Evolutionary conservation across 23 red algal genomes (phyloP).

Genomic region (Gracilaria vermiculophylla): DNA sequence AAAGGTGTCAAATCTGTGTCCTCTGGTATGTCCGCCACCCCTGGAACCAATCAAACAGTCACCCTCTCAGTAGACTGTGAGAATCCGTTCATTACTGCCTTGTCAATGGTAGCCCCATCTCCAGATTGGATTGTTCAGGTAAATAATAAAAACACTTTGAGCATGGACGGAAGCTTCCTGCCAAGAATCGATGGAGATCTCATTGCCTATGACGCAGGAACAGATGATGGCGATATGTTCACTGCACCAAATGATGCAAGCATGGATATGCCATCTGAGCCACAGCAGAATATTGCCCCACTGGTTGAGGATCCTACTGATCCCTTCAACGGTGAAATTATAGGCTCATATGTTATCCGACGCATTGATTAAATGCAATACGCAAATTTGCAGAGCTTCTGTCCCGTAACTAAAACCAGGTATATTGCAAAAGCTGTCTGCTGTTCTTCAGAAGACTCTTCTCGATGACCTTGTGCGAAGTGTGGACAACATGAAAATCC

Average conservation of each 20-base stretch:
- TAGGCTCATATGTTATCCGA: slow-evolving; percentile 13
- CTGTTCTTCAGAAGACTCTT: too few relatives aligned
- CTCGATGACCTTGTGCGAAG: too few relatives aligned
- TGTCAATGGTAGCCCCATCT: slow-evolving; percentile 41
- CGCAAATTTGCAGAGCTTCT: too few relatives aligned
- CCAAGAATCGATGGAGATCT: slow-evolving; percentile 3
- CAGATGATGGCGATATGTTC: slow-evolving; percentile 37
- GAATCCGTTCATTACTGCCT: slow-evolving; percentile 47
- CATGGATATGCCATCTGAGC: slow-evolving; percentile 37
- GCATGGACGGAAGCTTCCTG: background rate
- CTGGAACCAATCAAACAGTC: background rate
- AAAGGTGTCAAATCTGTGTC: background rate
- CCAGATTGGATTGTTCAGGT: slow-evolving; percentile 67
- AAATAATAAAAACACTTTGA: slow-evolving; percentile 14
- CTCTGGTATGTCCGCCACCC: background rate
- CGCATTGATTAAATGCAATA: background rate
- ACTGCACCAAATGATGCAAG: slow-evolving; percentile 22
- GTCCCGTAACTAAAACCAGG: too few relatives aligned
- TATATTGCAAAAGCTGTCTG: too few relatives aligned
- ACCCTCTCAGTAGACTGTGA: slow-evolving; percentile 19
- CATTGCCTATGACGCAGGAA: slow-evolving; percentile 46
- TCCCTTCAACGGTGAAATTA: background rate
- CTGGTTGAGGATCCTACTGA: slow-evolving; percentile 47
- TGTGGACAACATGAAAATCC: too few relatives aligned
- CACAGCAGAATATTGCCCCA: slow-evolving; percentile 51